These are phyloP conservation scores for Tetracladium setigerum DNA, from an alignment of 495 filamentous ascomycete species.

Conservation along the genomic window DNA sequence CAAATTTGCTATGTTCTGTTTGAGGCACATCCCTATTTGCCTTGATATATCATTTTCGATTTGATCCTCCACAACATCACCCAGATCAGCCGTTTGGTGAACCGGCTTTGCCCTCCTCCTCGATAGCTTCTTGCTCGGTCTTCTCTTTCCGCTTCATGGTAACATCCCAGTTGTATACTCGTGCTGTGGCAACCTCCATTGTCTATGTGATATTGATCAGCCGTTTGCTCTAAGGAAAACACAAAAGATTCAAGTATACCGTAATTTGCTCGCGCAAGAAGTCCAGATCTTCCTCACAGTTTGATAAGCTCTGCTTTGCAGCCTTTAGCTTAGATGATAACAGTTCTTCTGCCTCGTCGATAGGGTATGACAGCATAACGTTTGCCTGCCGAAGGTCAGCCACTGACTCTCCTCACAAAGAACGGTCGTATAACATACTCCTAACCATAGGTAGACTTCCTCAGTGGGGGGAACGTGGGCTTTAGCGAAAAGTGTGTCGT, in stretches of 20 bases:
- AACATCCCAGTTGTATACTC: conserved; percentile 99
- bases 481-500: conserved; percentile 91
- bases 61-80: too few species aligned
- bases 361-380: conserved; percentile 92
- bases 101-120: conserved; percentile 15
- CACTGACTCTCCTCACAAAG: neutral
- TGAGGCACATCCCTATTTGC: too few species aligned
- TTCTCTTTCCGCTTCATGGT: conserved; percentile 90
- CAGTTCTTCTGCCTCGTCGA: conserved; percentile 76
- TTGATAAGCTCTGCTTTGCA: conserved; percentile 66
- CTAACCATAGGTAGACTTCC: conserved; percentile 95
- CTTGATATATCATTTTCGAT: too few species aligned
- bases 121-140: conserved; percentile 42
- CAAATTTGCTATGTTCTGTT: too few species aligned
- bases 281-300: conserved; percentile 94
- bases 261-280: conserved; percentile 96
- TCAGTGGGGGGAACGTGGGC: conserved; percentile 74
- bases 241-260: conserved; percentile 35
- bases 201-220: conserved; percentile 47
- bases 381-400: conserved; percentile 56
- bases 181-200: conserved; percentile 88
- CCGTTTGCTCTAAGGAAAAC: neutral
- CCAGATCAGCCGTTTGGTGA: conserved; percentile 15
- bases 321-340: conserved; percentile 70
- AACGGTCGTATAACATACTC: conserved; percentile 39